These are phyloP conservation scores for Colletotrichum coccodes DNA, from an alignment of 2,329 filamentous ascomycete genomes.

Conservation along the genomic window DNA sequence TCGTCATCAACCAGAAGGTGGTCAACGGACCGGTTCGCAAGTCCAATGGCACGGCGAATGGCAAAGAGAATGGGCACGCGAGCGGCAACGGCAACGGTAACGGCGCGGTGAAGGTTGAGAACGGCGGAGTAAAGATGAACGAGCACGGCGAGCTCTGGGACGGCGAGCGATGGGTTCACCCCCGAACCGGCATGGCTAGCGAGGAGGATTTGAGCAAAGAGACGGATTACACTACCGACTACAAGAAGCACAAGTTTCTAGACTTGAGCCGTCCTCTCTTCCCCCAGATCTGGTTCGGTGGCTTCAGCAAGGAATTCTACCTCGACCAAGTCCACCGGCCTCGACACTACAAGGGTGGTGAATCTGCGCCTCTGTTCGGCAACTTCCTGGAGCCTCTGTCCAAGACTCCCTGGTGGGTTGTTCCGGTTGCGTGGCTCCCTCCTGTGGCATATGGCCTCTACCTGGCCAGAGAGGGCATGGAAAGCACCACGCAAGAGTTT, in stretches of 20 bases:
- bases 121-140: slow-evolving; percentile 37
- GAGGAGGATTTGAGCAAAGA: slow-evolving; percentile 89
- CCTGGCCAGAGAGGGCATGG: slow-evolving; percentile 71
- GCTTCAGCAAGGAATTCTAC: slow-evolving; percentile 96
- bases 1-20: slow-evolving; percentile 72
- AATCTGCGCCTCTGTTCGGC: slow-evolving; percentile 92
- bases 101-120: slow-evolving; percentile 49
- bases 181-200: slow-evolving; percentile 86
- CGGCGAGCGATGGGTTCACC: slow-evolving; percentile 51
- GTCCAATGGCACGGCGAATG: slow-evolving; percentile 49
- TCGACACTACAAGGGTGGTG: slow-evolving; percentile 93
- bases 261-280: slow-evolving; percentile 88
- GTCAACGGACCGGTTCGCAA: slow-evolving; percentile 44
- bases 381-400: slow-evolving; percentile 99
- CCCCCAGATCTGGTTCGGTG: slow-evolving; percentile 86
- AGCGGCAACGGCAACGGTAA: slow-evolving; percentile 37
- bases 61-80: slow-evolving; percentile 42
- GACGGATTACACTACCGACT: slow-evolving; percentile 81
- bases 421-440: slow-evolving; percentile 89
- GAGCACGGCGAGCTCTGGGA: slow-evolving; percentile 39
- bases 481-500: slow-evolving; percentile 55
- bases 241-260: slow-evolving; percentile 91
- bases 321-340: slow-evolving; percentile 95
- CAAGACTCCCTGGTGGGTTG: slow-evolving; percentile 93
- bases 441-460: slow-evolving; percentile 77